These are phyloP conservation scores for Sclerotinia trifoliorum DNA, from an alignment of 2,329 filamentous ascomycete genomes.

Conservation along the genomic window DNA sequence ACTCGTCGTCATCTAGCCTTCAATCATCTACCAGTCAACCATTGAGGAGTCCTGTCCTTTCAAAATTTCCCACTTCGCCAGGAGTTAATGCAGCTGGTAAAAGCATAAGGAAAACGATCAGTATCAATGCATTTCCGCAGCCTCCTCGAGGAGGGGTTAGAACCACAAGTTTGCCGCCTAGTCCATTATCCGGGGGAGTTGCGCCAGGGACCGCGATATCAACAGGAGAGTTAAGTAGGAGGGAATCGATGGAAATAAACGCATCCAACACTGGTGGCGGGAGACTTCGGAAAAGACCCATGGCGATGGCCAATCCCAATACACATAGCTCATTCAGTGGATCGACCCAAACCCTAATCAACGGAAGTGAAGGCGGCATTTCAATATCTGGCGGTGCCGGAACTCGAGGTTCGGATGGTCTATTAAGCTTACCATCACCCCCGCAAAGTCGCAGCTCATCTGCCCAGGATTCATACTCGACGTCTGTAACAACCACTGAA, in stretches of 20 bases:
- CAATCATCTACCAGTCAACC: constrained; percentile 50
- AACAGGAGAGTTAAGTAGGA: constrained; percentile 31
- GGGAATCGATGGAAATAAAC: constrained; percentile 34
- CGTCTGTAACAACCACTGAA: constrained; percentile 84
- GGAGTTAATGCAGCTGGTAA: constrained; percentile 61
- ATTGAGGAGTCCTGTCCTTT: constrained; percentile 53
- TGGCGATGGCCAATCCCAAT: constrained; percentile 39
- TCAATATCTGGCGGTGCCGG: constrained; percentile 62
- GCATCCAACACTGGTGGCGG: constrained; percentile 24
- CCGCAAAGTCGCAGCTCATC: constrained; percentile 89
- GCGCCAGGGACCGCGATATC: constrained; percentile 25
- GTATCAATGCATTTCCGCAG: constrained; percentile 91
- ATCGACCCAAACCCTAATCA: constrained; percentile 70
- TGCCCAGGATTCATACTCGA: constrained; percentile 87
- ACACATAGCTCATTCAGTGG: constrained; percentile 40
- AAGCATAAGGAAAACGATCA: constrained; percentile 80
- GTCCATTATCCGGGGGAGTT: constrained; percentile 54
- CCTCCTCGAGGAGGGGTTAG: constrained; percentile 69
- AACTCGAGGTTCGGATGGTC: constrained; percentile 68
- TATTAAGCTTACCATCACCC: constrained; percentile 76
- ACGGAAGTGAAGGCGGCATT: constrained; percentile 75
- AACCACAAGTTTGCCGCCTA: constrained; percentile 60
- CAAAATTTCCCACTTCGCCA: constrained; percentile 55
- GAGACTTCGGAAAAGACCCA: constrained; percentile 35
- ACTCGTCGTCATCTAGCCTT: constrained; percentile 57